Evolutionary conservation across 2,329 filamentous ascomycete genomes (phyloP), one percentile per base, ranked within the genome.

Genomic region (Setomelanomma holmii): DNA sequence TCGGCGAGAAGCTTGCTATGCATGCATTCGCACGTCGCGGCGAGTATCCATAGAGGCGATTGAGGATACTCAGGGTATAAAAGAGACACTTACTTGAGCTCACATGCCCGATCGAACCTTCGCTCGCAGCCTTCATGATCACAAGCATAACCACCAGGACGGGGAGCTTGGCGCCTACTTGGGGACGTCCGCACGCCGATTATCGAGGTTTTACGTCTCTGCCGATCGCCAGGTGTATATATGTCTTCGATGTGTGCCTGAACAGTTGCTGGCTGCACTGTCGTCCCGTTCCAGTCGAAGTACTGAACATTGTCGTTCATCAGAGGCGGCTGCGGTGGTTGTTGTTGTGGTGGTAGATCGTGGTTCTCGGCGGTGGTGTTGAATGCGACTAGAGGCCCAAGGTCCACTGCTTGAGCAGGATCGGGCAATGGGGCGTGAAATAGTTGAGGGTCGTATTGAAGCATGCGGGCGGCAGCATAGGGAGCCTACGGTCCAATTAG

Each of bases 71-170:
- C 24, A 51, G 11, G 41, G 21, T 41, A 16, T 7, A 19, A 30
- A n/a, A 16, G 11, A 14, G 12, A 23, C 16, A 67, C 67, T 69
- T 64, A 75, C 72, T 69, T 72, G 8, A 72, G 51, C 40, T 75
- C 71, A 42, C 71, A 74, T 14, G 61, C 54, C 47, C 70, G 70
- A 55, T 73, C 52, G 40, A 69, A 75, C 6, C 51, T 38, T 42
- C 61, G 68, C 34, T 40, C 55, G 44, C 72, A 75, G 17, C 55
- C 58, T 0, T 54, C 43, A 10, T 50, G 34, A 1, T 38, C 17
- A 58, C 71, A 75, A 27, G 49, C 49, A 19, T 63, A 75, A 11
- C 69, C 71, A 38, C 59, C 53, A 34, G 52, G 52, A 16, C 64
- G 57, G 40, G 66, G 64, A 47, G 64, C 46, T 22, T 71, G 68